phyloP scores from a whole-genome alignment of 257 asterid species.

The Penstemon barbatus region DNA sequence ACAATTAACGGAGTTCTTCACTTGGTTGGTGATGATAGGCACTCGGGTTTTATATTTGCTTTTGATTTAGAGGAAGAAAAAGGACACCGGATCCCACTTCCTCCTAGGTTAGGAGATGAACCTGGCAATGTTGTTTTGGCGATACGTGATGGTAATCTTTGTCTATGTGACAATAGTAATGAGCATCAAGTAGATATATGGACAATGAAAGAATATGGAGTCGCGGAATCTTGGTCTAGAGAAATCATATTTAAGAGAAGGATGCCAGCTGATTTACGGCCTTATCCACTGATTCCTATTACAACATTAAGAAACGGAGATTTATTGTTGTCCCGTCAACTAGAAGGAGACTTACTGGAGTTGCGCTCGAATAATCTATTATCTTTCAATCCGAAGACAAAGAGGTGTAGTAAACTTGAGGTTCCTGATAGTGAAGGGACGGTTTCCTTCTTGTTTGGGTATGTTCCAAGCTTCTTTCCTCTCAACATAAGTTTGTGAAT shows the following conservation, averaged over 20 bases:
- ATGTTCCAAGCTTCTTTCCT: too few species aligned
- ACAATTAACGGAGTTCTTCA: constrained; percentile 18
- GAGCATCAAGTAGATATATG: constrained; percentile 14
- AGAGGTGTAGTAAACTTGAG: neutral
- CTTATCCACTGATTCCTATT: neutral
- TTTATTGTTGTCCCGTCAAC: neutral
- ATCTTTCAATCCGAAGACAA: neutral
- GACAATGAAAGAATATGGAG: constrained; percentile 22
- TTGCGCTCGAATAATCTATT: neutral
- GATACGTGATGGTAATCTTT: constrained; percentile 8
- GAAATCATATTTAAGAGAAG: neutral
- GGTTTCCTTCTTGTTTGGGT: neutral
- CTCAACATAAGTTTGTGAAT: too few species aligned
- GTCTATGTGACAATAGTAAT: constrained; percentile 12
- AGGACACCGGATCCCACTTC: constrained; percentile 11
- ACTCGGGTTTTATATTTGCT: constrained; percentile 4
- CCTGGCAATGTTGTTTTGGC: neutral
- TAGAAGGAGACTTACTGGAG: too few species aligned
- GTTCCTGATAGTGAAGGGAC: neutral
- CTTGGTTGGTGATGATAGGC: constrained; percentile 11
- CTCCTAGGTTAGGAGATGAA: neutral
- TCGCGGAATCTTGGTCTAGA: constrained; percentile 19
- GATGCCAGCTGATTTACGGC: neutral
- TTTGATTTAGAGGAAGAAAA: constrained; percentile 23
- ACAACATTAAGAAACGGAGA: constrained; percentile 22